phyloP scores from a whole-genome alignment of 495 filamentous ascomycete species.

The Aspergillus ellipticus region DNA sequence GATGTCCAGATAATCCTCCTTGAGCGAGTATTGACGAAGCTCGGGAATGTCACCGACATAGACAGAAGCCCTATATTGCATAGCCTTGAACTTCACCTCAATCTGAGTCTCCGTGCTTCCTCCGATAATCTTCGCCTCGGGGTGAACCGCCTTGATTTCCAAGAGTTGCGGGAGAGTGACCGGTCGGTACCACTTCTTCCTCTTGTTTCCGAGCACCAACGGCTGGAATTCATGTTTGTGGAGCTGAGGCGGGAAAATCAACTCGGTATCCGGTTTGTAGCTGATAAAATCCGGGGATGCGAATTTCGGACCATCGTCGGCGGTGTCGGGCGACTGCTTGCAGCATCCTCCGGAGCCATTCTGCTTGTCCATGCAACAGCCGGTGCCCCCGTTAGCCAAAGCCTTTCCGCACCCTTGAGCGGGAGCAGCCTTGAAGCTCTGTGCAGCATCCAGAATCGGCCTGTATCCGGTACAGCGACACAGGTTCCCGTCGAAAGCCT shows the following conservation, averaged over 20 bases:
- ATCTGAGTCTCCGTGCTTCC: conserved; percentile 97
- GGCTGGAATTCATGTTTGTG: conserved; percentile 78
- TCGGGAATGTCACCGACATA: conserved; percentile 93
- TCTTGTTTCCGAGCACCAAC: conserved; percentile 88
- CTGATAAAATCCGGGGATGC: conserved; percentile 69
- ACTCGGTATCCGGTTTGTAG: conserved; percentile 85
- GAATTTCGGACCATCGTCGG: conserved; percentile 12
- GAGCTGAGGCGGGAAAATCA: conserved; percentile 87
- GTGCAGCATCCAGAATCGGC: conserved; percentile 90
- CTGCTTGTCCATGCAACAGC: conserved; percentile 54
- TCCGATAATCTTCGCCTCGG: conserved; percentile 88
- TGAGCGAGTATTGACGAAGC: conserved; percentile 71
- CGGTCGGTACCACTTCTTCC: conserved; percentile 90
- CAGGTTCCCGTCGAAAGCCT: conserved; percentile 81
- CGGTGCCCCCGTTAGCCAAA: conserved; percentile 43
- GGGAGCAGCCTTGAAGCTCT: conserved; percentile 38
- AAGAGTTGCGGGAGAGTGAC: conserved; percentile 83
- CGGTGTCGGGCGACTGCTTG: conserved; percentile 21
- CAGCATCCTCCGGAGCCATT: conserved; percentile 39
- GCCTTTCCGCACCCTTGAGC: conserved; percentile 40
- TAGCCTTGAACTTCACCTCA: conserved; percentile 95
- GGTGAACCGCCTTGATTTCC: conserved; percentile 82
- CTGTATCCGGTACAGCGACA: conserved; percentile 95
- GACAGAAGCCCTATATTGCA: conserved; percentile 85
- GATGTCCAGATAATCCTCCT: conserved; percentile 77